Evolutionary conservation across 768 basidiomycete species (phyloP).

Genomic region (Calvatia gigantea): DNA sequence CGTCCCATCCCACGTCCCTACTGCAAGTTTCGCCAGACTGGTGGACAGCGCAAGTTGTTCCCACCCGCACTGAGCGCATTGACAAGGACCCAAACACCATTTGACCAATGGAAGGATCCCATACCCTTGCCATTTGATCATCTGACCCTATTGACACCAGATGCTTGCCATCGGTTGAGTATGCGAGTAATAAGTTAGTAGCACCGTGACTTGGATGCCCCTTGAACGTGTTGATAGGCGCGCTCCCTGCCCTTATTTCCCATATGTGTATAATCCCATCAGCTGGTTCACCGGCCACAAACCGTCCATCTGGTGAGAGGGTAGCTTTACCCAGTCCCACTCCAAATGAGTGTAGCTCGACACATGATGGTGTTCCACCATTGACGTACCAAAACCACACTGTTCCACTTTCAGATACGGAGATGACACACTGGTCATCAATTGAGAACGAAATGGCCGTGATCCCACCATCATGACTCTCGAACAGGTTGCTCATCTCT

Average conservation of each 20-base stretch:
- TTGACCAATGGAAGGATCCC: conserved; percentile 18
- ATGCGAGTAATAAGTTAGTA: conserved; percentile 17
- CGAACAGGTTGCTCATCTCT: conserved; percentile 20
- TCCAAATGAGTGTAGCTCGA: conserved; percentile 15
- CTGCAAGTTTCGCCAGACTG: conserved; percentile 17
- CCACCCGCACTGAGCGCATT: conserved; percentile 14
- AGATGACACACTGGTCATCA: conserved; percentile 21
- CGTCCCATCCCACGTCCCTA: conserved; percentile 15
- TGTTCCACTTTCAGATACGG: conserved; percentile 17
- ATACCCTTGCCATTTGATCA: conserved; percentile 22
- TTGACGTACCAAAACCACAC: conserved; percentile 20
- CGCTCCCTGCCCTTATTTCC: conserved; percentile 12
- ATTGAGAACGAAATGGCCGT: conserved; percentile 20
- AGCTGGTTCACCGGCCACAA: conserved; percentile 18
- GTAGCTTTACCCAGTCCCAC: conserved; percentile 17
- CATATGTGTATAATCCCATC: conserved; percentile 20
- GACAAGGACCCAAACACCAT: conserved; percentile 4
- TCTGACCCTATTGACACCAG: conserved; percentile 21
- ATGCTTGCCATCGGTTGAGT: conserved; percentile 16
- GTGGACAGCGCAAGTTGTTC: conserved; percentile 19
- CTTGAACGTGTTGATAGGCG: conserved; percentile 10
- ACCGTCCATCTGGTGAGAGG: conserved; percentile 15
- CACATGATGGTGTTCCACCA: neutral
- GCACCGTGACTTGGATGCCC: conserved; percentile 20
- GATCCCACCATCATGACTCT: conserved; percentile 6